Percentiles rank a stretch among this genome's conserved stretches.
phyloP scores from a whole-genome alignment of 2,329 filamentous ascomycete genomes.

The Pseudocercospora musae region DNA sequence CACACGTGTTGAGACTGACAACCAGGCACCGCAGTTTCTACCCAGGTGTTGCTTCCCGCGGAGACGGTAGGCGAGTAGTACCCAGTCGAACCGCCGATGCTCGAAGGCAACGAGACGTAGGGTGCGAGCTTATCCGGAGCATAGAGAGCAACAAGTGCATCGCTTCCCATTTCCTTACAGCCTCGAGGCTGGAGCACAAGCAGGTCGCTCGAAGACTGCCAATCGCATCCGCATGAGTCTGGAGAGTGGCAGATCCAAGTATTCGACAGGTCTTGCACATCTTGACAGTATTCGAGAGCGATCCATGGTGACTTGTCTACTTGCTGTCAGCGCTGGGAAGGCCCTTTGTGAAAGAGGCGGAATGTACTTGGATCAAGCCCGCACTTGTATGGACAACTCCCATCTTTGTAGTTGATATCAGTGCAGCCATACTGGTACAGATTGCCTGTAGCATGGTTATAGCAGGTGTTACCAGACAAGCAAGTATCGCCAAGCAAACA shows the following conservation, averaged over 20 bases:
- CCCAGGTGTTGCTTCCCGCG: slow-evolving; percentile 26
- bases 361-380: slow-evolving; percentile 26
- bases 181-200: slow-evolving; percentile 23
- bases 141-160: slow-evolving; percentile 31
- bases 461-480: slow-evolving; percentile 31
- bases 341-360: background rate
- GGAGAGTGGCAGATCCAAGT: slow-evolving; percentile 33
- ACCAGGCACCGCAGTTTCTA: slow-evolving; percentile 23
- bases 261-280: slow-evolving; percentile 23
- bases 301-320: slow-evolving; percentile 31
- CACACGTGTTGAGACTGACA: slow-evolving; percentile 20
- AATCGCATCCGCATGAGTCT: slow-evolving; percentile 32
- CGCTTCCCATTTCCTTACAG: slow-evolving; percentile 31
- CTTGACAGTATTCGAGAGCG: slow-evolving; percentile 29
- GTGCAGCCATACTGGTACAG: slow-evolving; percentile 35
- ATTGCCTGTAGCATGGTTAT: slow-evolving; percentile 28
- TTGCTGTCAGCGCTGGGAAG: background rate
- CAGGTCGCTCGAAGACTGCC: slow-evolving; percentile 23
- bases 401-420: slow-evolving; percentile 30
- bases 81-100: slow-evolving; percentile 25
- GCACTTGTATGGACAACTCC: slow-evolving; percentile 32
- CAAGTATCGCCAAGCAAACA: slow-evolving; percentile 32
- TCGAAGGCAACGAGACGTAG: slow-evolving; percentile 29
- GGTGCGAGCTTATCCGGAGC: slow-evolving; percentile 29
- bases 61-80: slow-evolving; percentile 26